Base-by-base conservation (phyloP, 768 basidiomycete genomes). In the Suillus subaureus region DNA sequence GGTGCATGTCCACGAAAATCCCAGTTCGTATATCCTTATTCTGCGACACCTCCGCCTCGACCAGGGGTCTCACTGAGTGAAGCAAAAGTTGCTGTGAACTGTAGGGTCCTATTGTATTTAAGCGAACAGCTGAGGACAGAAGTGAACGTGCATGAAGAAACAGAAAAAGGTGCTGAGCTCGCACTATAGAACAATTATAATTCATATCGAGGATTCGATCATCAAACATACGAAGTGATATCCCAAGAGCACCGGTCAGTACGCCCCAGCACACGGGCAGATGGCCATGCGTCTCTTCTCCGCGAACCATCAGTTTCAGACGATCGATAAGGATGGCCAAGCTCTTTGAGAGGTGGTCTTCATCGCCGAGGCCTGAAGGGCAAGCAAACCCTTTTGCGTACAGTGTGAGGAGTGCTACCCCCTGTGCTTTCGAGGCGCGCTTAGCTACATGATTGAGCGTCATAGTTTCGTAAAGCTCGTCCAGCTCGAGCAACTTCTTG, bases 101-200 rank as follows among this genome's bases (percentile, higher is more conserved):
- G 75, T 99, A 99, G 0, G 97, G 97, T 0, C 97, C 97, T 68
- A 97, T 83, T 31, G 86, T 85, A 76, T 99, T 99, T 71, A 99
- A 82, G 8, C 97, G 87, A 21, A 99, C 92, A 2, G 95, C 90
- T 6, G 96, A 94, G 9, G 96, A 98, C 52, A 99, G 82, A 61
- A 99, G 79, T 62, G 94, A 87, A 16, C 97, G 86, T 4, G 93
- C 92, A 70, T 98, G 94, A 6, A 99, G 87, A 80, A 97, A 99
- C 39, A 99, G 87, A 71, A 96, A 91, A 16, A 99, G 87, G 73
- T 93, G 92, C 69, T 91, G 89, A 11, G 93, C 82, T 35, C 93
- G 88, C 69, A 90, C 96, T 98, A 73, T 16, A 69, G 39, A 11
- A 49, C 43, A 12, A 61, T 26, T 31, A 62, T 65, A 31, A 64